A percentile compares a stretch with the other conserved stretches of the same genome.
Conservation (phyloP, 345 rosid genomes). For the Boechera retrofracta region DNA sequence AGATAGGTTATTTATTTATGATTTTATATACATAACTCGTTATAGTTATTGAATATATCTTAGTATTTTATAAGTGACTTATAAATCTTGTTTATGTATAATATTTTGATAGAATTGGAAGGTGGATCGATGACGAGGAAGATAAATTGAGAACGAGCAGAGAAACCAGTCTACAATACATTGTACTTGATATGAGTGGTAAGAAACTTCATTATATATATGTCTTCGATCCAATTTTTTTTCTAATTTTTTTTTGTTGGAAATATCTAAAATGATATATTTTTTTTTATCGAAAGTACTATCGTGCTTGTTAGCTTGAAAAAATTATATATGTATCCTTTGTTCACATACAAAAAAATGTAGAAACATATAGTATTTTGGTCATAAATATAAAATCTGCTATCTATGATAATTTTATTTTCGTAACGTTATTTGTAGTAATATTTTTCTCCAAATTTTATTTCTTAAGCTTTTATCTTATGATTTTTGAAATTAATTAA, state of each 20-base stretch:
- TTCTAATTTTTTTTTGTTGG: too few relatives aligned
- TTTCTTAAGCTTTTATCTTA: too few relatives aligned
- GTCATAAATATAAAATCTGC: too few relatives aligned
- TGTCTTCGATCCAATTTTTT: neutral
- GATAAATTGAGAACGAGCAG: conserved; percentile 59
- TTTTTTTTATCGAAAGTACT: too few relatives aligned
- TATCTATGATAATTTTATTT: too few relatives aligned
- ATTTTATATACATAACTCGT: too few relatives aligned
- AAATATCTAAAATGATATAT: too few relatives aligned
- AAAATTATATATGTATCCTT: too few relatives aligned
- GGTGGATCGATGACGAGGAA: conserved; percentile 90
- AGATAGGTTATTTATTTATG: conserved; percentile 58
- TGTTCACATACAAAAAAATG: too few relatives aligned
- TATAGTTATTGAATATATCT: neutral
- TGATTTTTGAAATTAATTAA: neutral
- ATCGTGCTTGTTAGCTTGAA: too few relatives aligned
- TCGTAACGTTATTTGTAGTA: too few relatives aligned
- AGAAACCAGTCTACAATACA: conserved; percentile 63
- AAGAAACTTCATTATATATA: neutral
- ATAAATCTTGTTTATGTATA: neutral
- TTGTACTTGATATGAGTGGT: conserved; percentile 79
- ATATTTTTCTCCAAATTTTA: neutral
- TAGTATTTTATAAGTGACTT: neutral
- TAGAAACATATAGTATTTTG: too few relatives aligned
- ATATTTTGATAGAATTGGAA: conserved; percentile 54